phyloP scores from a whole-genome alignment of 495 filamentous ascomycete species.

The Penicillium herquei region DNA sequence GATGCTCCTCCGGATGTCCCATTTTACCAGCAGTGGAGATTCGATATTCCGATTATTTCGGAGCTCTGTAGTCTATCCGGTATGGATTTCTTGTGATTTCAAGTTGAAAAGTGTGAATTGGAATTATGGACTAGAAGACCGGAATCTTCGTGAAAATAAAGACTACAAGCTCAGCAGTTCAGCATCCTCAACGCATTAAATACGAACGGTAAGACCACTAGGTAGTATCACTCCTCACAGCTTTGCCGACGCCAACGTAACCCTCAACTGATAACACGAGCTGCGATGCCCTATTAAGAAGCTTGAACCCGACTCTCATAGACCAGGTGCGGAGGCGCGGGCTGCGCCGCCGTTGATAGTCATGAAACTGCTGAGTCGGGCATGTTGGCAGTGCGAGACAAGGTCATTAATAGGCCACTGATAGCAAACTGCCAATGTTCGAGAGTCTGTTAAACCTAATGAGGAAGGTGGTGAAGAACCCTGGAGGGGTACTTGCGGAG shows the following conservation, averaged over 20 bases:
- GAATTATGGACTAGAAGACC: background rate
- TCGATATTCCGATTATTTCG: too few relatives aligned
- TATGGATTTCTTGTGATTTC: too few relatives aligned
- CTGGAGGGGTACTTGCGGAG: background rate
- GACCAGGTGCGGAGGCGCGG: conserved; percentile 9
- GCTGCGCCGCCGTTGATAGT: conserved; percentile 7
- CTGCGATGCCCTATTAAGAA: conserved; percentile 14
- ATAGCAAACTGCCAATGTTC: background rate
- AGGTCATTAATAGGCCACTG: background rate
- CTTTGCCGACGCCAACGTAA: background rate
- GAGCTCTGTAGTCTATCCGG: too few relatives aligned
- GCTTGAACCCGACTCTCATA: conserved; percentile 2
- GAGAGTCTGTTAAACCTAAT: conserved; percentile 10
- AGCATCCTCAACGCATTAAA: background rate
- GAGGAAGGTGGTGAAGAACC: conserved; percentile 13
- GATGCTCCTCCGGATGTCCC: conserved; percentile 9
- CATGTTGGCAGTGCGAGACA: background rate
- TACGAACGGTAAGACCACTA: background rate
- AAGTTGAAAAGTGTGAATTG: too few relatives aligned
- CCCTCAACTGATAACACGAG: conserved; percentile 14
- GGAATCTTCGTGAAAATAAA: background rate
- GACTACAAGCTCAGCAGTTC: too few relatives aligned
- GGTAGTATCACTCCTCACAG: background rate
- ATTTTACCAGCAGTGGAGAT: background rate
- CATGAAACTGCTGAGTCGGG: background rate